phyloP scores from a whole-genome alignment of 768 basidiomycete genomes.

The Chalciporus pseudorubinellus region DNA sequence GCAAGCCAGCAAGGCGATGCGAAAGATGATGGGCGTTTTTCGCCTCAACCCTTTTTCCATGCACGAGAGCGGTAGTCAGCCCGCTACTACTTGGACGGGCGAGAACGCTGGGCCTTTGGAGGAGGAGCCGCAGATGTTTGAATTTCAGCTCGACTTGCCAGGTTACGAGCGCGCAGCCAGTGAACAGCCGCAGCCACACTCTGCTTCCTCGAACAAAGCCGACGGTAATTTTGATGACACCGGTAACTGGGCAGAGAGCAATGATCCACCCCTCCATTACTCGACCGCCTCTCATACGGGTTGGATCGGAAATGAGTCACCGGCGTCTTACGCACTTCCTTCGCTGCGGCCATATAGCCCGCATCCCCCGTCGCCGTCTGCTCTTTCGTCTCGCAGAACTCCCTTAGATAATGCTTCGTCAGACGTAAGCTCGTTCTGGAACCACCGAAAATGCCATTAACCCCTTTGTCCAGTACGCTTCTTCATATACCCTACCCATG shows the following conservation, averaged over 20 bases:
- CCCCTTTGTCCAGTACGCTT: slow-evolving; percentile 16
- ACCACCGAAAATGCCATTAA: slow-evolving; percentile 3
- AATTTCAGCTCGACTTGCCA: slow-evolving; percentile 56
- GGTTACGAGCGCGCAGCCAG: slow-evolving; percentile 22
- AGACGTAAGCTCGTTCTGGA: slow-evolving; percentile 20
- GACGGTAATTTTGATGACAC: slow-evolving; percentile 20
- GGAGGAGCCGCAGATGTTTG: slow-evolving; percentile 58
- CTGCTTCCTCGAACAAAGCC: slow-evolving; percentile 1
- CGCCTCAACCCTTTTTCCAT: slow-evolving; percentile 75
- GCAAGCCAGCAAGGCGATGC: slow-evolving; percentile 67
- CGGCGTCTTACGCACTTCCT: slow-evolving; percentile 29
- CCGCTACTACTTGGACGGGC: slow-evolving; percentile 42
- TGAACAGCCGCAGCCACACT: slow-evolving; percentile 20
- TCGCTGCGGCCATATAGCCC: slow-evolving; percentile 30
- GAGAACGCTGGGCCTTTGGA: slow-evolving; percentile 59
- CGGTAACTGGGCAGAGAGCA: slow-evolving; percentile 25
- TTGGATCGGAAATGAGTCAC: slow-evolving; percentile 31
- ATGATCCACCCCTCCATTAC: slow-evolving; percentile 20
- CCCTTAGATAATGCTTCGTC: slow-evolving; percentile 24
- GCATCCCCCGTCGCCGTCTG: slow-evolving; percentile 22
- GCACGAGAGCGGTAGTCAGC: slow-evolving; percentile 48
- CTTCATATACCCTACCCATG: slow-evolving; percentile 24
- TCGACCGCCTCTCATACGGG: slow-evolving; percentile 20
- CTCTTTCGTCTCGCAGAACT: slow-evolving; percentile 25
- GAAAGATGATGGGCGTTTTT: slow-evolving; percentile 74